phyloP scores from a whole-genome alignment of 768 basidiomycete genomes.

The Termitomyces sp. region DNA sequence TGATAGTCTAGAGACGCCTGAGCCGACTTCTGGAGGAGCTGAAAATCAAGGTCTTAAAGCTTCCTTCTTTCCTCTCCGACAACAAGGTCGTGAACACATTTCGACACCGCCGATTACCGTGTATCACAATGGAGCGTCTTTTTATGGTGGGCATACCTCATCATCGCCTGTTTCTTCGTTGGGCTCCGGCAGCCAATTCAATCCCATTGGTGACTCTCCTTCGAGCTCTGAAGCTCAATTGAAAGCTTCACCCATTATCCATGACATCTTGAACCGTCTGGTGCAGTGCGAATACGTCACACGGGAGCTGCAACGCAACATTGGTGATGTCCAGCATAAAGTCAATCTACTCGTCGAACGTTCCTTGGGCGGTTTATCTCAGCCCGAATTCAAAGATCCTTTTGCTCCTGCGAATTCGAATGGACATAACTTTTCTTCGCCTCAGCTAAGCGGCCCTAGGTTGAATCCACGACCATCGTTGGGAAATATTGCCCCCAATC shows the following conservation, averaged over 20 bases:
- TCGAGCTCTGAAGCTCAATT: constrained; percentile 67
- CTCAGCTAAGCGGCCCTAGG: constrained; percentile 41
- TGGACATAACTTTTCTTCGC: constrained; percentile 26
- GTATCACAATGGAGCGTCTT: constrained; percentile 31
- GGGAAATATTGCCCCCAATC: constrained; percentile 68
- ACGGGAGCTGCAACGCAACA: constrained; percentile 69
- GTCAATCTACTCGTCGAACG: constrained; percentile 73
- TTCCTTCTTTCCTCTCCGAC: constrained; percentile 35
- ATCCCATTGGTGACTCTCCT: constrained; percentile 40
- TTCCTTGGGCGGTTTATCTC: constrained; percentile 37
- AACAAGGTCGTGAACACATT: constrained; percentile 32
- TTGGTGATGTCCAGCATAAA: constrained; percentile 72
- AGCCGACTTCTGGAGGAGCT: constrained; percentile 21
- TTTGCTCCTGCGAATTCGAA: constrained; percentile 49
- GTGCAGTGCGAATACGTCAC: constrained; percentile 64
- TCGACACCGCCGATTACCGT: constrained; percentile 44
- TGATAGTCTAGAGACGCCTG: constrained; percentile 34
- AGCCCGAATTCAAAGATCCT: constrained; percentile 82
- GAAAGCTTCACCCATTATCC: constrained; percentile 68
- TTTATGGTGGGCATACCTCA: constrained; percentile 47
- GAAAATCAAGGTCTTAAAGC: constrained; percentile 15
- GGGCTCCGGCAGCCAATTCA: constrained; percentile 65
- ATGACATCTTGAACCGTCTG: constrained; percentile 73
- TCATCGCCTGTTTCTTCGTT: constrained; percentile 77
- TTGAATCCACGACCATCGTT: constrained; percentile 57